Conservation (phyloP, 2,329 filamentous ascomycete genomes). For the Fusarium newnesense region DNA sequence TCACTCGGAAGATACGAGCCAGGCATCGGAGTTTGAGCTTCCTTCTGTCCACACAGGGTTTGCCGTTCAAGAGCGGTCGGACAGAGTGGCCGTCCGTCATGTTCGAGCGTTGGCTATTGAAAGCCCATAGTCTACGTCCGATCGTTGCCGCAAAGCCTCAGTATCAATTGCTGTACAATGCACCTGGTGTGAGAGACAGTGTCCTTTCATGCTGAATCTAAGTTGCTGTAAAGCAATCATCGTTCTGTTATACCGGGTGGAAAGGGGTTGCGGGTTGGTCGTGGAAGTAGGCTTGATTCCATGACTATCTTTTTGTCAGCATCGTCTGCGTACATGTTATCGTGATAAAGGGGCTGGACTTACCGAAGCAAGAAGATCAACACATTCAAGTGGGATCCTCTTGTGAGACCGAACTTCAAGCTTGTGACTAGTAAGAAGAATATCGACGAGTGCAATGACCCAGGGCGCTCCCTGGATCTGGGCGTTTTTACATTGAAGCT, state of each 20-base stretch:
- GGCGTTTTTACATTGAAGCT: background rate
- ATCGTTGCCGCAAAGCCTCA: background rate
- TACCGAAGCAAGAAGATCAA: too few species aligned
- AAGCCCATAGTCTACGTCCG: background rate
- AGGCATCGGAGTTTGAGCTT: background rate
- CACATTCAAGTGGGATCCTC: accelerated
- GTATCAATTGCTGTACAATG: background rate
- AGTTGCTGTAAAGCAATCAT: background rate
- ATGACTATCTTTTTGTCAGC: background rate
- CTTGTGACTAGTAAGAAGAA: background rate
- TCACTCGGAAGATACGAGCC: background rate
- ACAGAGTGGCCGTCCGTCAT: background rate
- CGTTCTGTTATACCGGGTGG: background rate
- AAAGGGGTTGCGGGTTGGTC: too few species aligned
- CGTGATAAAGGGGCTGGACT: background rate
- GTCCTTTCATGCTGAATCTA: accelerated
- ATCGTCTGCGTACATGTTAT: too few species aligned
- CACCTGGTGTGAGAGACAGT: background rate
- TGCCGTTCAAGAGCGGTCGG: background rate
- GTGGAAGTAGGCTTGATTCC: background rate
- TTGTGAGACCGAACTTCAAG: accelerated
- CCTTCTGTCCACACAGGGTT: background rate
- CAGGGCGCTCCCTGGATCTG: background rate
- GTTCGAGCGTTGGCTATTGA: background rate
- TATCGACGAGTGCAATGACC: too few species aligned